Percentiles rank a stretch among this genome's conserved stretches.
phyloP scores from a whole-genome alignment of 2,329 filamentous ascomycete genomes.

The Fusarium napiforme region DNA sequence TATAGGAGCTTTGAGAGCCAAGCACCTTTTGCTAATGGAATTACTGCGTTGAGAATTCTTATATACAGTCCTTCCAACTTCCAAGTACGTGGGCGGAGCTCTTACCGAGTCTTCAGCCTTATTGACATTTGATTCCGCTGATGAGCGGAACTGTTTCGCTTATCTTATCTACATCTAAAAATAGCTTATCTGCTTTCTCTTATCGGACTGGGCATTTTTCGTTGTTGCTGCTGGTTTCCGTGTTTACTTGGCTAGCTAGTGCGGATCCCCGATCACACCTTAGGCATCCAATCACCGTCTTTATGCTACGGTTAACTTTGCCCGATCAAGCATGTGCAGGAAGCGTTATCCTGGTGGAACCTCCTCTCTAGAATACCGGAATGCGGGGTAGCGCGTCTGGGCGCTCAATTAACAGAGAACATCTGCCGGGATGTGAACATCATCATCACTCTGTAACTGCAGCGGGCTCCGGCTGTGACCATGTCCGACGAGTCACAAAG shows the following conservation, averaged over 20 bases:
- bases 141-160: accelerated
- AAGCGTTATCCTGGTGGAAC: neutral
- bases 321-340: neutral
- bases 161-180: no score
- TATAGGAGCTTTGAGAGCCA: neutral
- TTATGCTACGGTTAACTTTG: neutral
- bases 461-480: neutral
- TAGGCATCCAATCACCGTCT: neutral
- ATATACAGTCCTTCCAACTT: no score
- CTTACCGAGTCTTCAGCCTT: neutral
- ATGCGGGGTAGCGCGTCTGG: neutral
- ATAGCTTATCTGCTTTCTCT: no score
- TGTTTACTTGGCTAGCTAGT: no score
- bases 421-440: neutral
- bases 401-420: neutral
- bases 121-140: accelerated
- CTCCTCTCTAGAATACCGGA: no score
- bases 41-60: neutral
- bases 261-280: neutral
- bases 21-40: neutral
- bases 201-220: no score
- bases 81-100: no score
- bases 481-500: neutral
- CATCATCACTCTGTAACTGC: neutral
- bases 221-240: no score